phyloP scores from a whole-genome alignment of 2,329 filamentous ascomycete species.

The Rhinocladiella similis region DNA sequence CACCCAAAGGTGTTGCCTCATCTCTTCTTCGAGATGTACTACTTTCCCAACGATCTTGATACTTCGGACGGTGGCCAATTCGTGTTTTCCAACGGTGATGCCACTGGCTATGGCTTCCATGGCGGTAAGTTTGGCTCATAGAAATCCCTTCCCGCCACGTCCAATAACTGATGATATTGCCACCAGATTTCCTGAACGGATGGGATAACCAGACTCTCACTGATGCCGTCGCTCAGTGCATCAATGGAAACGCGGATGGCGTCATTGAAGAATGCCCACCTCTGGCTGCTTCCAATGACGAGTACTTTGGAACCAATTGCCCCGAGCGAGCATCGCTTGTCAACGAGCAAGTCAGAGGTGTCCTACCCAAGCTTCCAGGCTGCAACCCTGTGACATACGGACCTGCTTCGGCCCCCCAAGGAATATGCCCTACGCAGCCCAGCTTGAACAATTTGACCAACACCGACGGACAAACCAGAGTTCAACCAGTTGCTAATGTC shows the following conservation, averaged over 20 bases:
- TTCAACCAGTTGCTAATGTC: not conserved
- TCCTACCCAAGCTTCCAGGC: constrained; percentile 24
- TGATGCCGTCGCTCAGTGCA: constrained; percentile 70
- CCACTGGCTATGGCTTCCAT: constrained; percentile 72
- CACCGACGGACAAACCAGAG: constrained; percentile 3
- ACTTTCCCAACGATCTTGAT: constrained; percentile 12
- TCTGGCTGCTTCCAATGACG: constrained; percentile 9
- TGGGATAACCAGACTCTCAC: constrained; percentile 72
- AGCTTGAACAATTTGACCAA: not conserved
- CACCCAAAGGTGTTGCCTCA: constrained; percentile 69
- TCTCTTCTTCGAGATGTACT: constrained; percentile 78
- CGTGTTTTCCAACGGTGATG: constrained; percentile 74
- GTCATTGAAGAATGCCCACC: constrained; percentile 13
- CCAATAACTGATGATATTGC: constrained; percentile 44
- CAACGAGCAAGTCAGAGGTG: constrained; percentile 28
- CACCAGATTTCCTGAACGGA: constrained; percentile 73
- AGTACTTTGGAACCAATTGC: constrained; percentile 13
- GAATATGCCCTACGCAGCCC: constrained; percentile 12
- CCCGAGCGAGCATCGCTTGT: constrained; percentile 29
- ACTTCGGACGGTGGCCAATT: constrained; percentile 65
- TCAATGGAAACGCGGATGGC: constrained; percentile 32
- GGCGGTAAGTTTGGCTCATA: constrained; percentile 57
- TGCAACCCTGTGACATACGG: constrained; percentile 31
- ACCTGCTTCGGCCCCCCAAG: constrained; percentile 30
- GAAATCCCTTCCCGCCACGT: constrained; percentile 33